A percentile compares a stretch with the other conserved stretches of the same genome.
These are phyloP conservation scores for Telfairia occidentalis DNA, from an alignment of 331 rosid species.

Conservation along the genomic window DNA sequence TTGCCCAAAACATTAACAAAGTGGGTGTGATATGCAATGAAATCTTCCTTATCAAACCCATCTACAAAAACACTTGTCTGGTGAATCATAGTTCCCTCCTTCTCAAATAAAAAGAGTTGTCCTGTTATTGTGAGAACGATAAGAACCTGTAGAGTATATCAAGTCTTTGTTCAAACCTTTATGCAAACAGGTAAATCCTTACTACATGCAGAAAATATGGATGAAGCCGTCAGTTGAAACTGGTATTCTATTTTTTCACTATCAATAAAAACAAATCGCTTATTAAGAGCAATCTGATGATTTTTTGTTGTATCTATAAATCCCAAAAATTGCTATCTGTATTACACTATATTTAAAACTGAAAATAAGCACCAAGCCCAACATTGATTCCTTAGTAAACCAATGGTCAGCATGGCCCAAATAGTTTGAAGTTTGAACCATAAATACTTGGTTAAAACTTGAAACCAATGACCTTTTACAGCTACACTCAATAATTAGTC, in stretches of 20 bases:
- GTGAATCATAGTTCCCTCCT: slow-evolving; percentile 87
- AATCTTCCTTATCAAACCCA: slow-evolving; percentile 65
- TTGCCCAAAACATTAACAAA: slow-evolving; percentile 66
- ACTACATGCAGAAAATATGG: slow-evolving; percentile 6
- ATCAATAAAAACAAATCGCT: neutral
- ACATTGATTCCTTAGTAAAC: neutral
- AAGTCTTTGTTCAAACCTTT: slow-evolving; percentile 14
- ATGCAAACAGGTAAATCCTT: slow-evolving; percentile 7
- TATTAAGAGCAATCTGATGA: neutral
- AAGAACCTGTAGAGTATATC: slow-evolving; percentile 63
- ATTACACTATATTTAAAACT: neutral
- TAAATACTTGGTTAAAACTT: neutral
- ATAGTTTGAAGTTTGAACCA: neutral
- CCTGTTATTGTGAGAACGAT: slow-evolving; percentile 69
- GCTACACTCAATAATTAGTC: neutral
- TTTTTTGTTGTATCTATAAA: slow-evolving; percentile 1
- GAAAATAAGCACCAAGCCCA: neutral
- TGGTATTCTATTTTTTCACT: neutral
- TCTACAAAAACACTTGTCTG: slow-evolving; percentile 70
- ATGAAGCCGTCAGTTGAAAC: neutral
- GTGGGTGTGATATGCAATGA: slow-evolving; percentile 72
- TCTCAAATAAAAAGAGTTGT: slow-evolving; percentile 66
- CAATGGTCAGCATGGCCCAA: neutral
- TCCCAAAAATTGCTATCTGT: neutral
- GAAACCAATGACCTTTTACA: neutral